A percentile compares a stretch with the other conserved stretches of the same genome.
These are phyloP conservation scores for Brassica hybrid DNA, from an alignment of 441 rosid species.

Conservation along the genomic window DNA sequence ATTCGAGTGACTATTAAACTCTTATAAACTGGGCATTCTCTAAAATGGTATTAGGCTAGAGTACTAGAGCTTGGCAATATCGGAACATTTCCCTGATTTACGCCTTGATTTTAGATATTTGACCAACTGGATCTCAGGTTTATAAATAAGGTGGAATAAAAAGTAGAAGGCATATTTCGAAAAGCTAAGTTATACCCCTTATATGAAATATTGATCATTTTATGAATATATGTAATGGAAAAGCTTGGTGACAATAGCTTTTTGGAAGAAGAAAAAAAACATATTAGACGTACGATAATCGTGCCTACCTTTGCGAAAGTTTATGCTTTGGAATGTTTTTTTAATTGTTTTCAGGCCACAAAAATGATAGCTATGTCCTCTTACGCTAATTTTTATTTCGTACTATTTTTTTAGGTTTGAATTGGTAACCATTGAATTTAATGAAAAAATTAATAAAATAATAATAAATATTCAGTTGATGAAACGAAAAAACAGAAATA, in stretches of 20 bases:
- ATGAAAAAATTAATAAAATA: no score
- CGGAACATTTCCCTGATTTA: conserved; percentile 1
- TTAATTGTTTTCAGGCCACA: no score
- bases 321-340: no score
- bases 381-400: no score
- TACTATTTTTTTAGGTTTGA: no score
- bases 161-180: not conserved
- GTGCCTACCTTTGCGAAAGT: not conserved
- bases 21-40: no score
- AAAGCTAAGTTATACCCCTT: conserved; percentile 6
- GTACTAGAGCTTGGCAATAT: not conserved
- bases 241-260: not conserved
- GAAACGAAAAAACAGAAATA: no score
- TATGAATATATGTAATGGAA: not conserved
- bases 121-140: not conserved
- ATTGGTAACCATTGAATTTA: no score
- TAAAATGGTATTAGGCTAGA: not conserved
- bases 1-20: no score
- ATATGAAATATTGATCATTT: not conserved
- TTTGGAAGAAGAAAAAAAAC: not conserved
- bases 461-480: no score
- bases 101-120: not conserved
- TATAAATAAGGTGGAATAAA: not conserved
- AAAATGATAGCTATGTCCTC: no score
- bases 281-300: not conserved